Conservation (phyloP, 345 rosid species). For the Gossypium rotundifolium region DNA sequence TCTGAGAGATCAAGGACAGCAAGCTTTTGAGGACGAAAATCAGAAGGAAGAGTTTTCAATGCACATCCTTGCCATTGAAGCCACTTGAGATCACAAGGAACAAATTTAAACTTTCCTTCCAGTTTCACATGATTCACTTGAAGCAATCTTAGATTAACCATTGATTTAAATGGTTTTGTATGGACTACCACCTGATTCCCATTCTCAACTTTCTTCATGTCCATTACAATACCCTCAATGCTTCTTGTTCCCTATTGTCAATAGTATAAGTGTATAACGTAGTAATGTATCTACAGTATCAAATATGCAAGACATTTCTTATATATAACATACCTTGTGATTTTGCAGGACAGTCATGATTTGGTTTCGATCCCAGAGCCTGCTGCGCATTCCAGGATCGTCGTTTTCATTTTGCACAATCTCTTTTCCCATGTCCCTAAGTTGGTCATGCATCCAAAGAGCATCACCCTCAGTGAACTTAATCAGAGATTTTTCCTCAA, state of each 20-base stretch:
- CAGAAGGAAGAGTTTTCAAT: slow-evolving; percentile 36
- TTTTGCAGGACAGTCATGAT: slow-evolving; percentile 33
- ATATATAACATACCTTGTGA: slow-evolving; percentile 30
- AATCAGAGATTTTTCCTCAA: slow-evolving; percentile 47
- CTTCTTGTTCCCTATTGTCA: slow-evolving; percentile 29
- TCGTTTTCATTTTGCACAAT: slow-evolving; percentile 26
- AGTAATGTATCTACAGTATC: neutral
- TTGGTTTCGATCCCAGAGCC: slow-evolving; percentile 62
- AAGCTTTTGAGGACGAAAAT: slow-evolving; percentile 32
- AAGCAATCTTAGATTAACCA: slow-evolving; percentile 56
- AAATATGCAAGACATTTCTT: neutral
- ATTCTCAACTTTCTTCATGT: slow-evolving; percentile 12
- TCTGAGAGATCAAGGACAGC: slow-evolving; percentile 69
- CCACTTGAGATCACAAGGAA: slow-evolving; percentile 56
- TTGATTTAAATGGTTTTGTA: slow-evolving; percentile 34
- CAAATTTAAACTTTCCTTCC: slow-evolving; percentile 40
- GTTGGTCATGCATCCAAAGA: slow-evolving; percentile 75
- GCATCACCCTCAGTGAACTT: slow-evolving; percentile 22
- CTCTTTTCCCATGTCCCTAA: slow-evolving; percentile 74
- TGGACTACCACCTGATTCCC: slow-evolving; percentile 22
- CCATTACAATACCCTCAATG: slow-evolving; percentile 32
- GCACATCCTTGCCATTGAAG: slow-evolving; percentile 66
- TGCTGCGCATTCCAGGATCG: slow-evolving; percentile 42
- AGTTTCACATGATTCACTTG: slow-evolving; percentile 48
- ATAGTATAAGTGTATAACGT: neutral